Conservation (phyloP, 164 flowering plant species). For the Umbellularia californica region DNA sequence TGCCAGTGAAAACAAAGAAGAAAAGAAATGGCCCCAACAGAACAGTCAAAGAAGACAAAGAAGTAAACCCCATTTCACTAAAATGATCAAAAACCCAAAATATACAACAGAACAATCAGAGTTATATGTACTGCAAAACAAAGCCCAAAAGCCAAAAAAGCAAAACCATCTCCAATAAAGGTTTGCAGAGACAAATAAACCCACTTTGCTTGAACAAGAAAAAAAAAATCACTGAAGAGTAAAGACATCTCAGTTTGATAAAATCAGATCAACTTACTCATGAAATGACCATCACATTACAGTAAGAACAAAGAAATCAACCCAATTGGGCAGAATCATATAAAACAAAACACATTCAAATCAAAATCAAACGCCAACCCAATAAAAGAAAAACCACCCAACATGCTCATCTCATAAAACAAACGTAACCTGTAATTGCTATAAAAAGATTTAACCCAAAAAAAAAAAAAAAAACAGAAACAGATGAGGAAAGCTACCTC, state of each 20-base stretch:
- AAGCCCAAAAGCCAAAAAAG: too few relatives aligned
- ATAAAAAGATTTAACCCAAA: too few relatives aligned
- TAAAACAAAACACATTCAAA: background rate
- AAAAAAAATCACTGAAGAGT: too few relatives aligned
- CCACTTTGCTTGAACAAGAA: background rate
- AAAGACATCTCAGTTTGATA: background rate
- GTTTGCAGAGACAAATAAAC: background rate
- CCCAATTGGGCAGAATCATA: background rate
- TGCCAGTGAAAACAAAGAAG: too few relatives aligned
- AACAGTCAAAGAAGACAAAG: background rate
- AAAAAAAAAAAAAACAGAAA: background rate
- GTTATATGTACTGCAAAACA: too few relatives aligned
- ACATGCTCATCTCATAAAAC: background rate
- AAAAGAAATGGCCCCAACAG: too few relatives aligned
- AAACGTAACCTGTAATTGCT: background rate
- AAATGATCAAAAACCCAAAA: too few relatives aligned
- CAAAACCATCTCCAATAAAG: too few relatives aligned
- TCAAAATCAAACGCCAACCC: background rate
- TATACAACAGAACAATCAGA: too few relatives aligned
- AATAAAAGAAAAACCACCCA: too few relatives aligned
- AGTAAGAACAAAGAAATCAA: background rate
- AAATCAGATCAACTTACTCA: background rate
- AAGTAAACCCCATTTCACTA: too few relatives aligned
- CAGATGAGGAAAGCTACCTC: background rate
- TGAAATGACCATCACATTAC: background rate